A percentile compares a stretch with the other conserved stretches of the same genome.
Evolutionary conservation across 257 asterid species (phyloP).

Genomic region (Sherardia arvensis): DNA sequence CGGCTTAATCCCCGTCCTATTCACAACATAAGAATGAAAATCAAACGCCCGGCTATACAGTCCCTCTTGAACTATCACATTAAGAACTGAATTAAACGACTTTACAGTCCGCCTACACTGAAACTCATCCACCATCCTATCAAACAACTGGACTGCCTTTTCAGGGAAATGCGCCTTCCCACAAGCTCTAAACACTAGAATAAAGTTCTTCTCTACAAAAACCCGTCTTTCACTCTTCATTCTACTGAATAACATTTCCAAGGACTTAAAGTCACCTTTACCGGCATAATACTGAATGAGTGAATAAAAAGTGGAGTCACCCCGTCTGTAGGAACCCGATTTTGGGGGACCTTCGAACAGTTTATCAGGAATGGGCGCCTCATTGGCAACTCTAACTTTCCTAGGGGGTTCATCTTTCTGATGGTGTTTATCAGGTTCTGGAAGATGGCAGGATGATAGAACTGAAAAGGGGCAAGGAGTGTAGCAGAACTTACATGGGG

Average conservation of each 20-base stretch:
- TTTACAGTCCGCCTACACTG: conserved; percentile 60
- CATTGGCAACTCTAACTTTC: conserved; percentile 10
- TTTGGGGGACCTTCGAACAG: conserved; percentile 40
- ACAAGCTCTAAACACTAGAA: conserved; percentile 58
- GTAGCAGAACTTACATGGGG: conserved; percentile 27
- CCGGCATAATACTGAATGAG: conserved; percentile 52
- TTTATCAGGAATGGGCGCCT: conserved; percentile 41
- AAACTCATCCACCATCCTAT: conserved; percentile 67
- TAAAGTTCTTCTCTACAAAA: conserved; percentile 61
- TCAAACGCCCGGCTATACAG: conserved; percentile 50
- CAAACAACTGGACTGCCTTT: conserved; percentile 59
- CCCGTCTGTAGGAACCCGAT: conserved; percentile 41
- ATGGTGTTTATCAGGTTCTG: conserved; percentile 7
- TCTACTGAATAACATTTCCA: conserved; percentile 55
- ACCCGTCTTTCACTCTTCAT: conserved; percentile 66
- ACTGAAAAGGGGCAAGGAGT: conserved; percentile 28
- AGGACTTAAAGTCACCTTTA: conserved; percentile 49
- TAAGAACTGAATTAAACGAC: conserved; percentile 83
- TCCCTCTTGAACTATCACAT: conserved; percentile 57
- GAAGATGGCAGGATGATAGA: conserved; percentile 12
- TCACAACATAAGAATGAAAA: conserved; percentile 44
- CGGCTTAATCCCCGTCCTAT: conserved; percentile 30
- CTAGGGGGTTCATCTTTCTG: neutral
- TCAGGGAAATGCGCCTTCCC: conserved; percentile 54
- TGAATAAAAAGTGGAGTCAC: conserved; percentile 1